Evolutionary conservation across 2,329 filamentous ascomycete genomes (phyloP).

Genomic region (Pseudomassariella vexata): DNA sequence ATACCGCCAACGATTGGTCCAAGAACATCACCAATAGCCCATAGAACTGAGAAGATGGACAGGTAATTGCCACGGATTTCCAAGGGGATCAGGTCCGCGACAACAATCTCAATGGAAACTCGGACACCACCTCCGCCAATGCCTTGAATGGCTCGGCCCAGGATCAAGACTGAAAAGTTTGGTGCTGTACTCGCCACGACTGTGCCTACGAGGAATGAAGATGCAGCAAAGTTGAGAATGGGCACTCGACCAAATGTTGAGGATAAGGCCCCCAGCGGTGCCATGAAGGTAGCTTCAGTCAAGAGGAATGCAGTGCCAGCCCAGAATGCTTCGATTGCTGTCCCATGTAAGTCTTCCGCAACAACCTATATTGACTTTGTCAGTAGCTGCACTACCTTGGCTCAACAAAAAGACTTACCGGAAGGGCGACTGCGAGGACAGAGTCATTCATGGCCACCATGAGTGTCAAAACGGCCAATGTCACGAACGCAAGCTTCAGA

Average conservation of each 20-base stretch:
- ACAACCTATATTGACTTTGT: neutral
- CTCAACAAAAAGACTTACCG: neutral
- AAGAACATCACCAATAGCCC: neutral
- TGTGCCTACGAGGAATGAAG: neutral
- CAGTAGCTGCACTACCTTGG: no score
- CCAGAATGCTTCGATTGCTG: constrained; percentile 2
- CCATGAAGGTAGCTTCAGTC: constrained; percentile 5
- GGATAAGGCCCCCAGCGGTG: neutral
- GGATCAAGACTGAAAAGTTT: neutral
- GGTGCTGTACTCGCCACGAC: neutral
- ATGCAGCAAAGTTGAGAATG: constrained; percentile 1
- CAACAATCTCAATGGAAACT: constrained; percentile 1
- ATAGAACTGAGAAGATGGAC: constrained; percentile 1
- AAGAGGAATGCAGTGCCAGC: constrained; percentile 2
- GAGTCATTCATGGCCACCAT: constrained; percentile 2
- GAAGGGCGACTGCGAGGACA: constrained; percentile 1
- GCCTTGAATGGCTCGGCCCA: constrained; percentile 1
- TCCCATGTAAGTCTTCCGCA: constrained; percentile 1
- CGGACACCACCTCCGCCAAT: constrained; percentile 1
- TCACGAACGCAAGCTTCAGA: constrained; percentile 2
- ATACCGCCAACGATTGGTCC: neutral
- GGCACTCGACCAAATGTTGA: neutral
- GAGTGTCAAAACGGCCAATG: constrained; percentile 1
- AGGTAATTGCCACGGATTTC: constrained; percentile 1
- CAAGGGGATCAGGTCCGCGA: constrained; percentile 2